Evolutionary conservation across 23 red algal genomes (phyloP).

Genomic region (Agarophyton chilense): DNA sequence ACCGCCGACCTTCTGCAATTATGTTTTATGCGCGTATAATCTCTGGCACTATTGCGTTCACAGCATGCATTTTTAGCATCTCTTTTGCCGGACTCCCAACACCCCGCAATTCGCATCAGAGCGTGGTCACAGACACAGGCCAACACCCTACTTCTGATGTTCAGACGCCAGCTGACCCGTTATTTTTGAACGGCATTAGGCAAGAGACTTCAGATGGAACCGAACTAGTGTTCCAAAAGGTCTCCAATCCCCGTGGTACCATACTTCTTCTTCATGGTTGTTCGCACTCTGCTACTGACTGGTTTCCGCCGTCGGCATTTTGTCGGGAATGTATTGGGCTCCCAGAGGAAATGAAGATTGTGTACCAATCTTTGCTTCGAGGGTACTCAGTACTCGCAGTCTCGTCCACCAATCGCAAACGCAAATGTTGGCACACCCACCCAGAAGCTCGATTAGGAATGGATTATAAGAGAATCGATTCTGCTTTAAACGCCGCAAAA

Average conservation of each 20-base stretch:
- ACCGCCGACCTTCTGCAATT: conserved; percentile 25
- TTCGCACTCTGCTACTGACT: conserved; percentile 61
- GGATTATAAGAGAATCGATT: conserved; percentile 47
- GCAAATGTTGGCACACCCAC: conserved; percentile 61
- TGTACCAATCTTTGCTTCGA: not conserved
- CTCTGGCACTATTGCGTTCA: conserved; percentile 38
- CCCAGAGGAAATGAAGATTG: conserved; percentile 35
- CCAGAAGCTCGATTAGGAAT: not conserved
- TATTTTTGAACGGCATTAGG: conserved; percentile 12
- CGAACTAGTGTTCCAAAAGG: conserved; percentile 33
- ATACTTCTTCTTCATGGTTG: conserved; percentile 57
- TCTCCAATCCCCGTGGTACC: not conserved
- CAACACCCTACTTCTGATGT: not conserved
- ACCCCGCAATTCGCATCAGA: not conserved
- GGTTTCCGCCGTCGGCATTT: not conserved
- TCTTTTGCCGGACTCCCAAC: conserved; percentile 13
- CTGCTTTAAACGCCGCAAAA: conserved; percentile 7
- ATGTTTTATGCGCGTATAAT: conserved; percentile 55
- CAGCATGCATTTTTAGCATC: conserved; percentile 21
- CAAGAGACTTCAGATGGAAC: conserved; percentile 32
- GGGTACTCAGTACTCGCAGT: conserved; percentile 53
- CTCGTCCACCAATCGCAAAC: conserved; percentile 51
- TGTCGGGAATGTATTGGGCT: conserved; percentile 58
- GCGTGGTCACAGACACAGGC: not conserved
- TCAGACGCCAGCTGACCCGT: not conserved